phyloP scores from a whole-genome alignment of 768 basidiomycete genomes.

The Phallus indusiatus region DNA sequence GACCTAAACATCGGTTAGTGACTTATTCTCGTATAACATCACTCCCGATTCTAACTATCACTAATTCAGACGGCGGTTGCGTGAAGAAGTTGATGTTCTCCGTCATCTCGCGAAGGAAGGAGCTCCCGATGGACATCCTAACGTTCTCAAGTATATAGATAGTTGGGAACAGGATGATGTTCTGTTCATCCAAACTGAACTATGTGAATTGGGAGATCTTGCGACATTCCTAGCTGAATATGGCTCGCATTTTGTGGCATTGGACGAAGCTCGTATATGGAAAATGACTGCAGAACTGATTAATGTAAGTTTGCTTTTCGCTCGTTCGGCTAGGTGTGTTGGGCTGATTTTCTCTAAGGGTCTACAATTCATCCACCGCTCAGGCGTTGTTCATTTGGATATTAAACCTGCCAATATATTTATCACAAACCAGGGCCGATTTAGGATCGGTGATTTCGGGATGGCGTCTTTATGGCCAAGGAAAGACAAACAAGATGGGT shows the following conservation, averaged over 20 bases:
- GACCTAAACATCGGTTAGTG: slow-evolving; percentile 78
- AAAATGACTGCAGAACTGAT: slow-evolving; percentile 88
- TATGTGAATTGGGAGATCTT: slow-evolving; percentile 90
- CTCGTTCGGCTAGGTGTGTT: slow-evolving; percentile 1
- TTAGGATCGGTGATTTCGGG: slow-evolving; percentile 98
- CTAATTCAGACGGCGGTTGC: slow-evolving; percentile 58
- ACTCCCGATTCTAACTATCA: slow-evolving; percentile 5
- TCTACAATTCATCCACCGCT: slow-evolving; percentile 79
- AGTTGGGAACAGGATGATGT: slow-evolving; percentile 92
- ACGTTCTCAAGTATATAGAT: slow-evolving; percentile 82
- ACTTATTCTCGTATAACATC: slow-evolving; percentile 1
- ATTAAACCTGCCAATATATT: slow-evolving; percentile 97
- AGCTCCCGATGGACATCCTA: slow-evolving; percentile 48
- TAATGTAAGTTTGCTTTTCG: slow-evolving; percentile 45
- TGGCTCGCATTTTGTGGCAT: slow-evolving; percentile 69
- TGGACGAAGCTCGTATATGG: slow-evolving; percentile 93
- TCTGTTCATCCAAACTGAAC: slow-evolving; percentile 87
- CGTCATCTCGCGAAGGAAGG: slow-evolving; percentile 53
- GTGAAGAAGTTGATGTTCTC: slow-evolving; percentile 91
- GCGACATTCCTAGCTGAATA: slow-evolving; percentile 87
- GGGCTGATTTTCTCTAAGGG: slow-evolving; percentile 40
- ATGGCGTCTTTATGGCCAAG: slow-evolving; percentile 95
- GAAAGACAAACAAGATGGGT: slow-evolving; percentile 32
- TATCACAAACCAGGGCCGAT: slow-evolving; percentile 73
- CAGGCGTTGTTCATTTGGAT: slow-evolving; percentile 89